Conservation (phyloP, 257 asterid genomes). For the Solanum okadae region DNA sequence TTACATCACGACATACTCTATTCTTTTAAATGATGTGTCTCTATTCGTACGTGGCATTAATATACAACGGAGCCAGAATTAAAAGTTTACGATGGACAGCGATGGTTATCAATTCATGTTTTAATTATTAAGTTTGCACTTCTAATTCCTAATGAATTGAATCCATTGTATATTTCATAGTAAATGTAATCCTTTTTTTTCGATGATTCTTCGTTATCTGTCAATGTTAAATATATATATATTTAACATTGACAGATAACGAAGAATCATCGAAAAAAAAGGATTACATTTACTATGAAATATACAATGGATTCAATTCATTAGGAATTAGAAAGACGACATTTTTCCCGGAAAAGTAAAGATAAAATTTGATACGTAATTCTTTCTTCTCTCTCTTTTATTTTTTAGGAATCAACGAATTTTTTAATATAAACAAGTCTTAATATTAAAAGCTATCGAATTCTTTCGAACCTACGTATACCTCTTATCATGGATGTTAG, state of each 20-base stretch:
- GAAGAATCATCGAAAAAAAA: background rate
- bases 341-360: background rate
- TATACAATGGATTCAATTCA: background rate
- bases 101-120: too few relatives aligned
- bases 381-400: too few relatives aligned
- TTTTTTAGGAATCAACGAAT: too few relatives aligned
- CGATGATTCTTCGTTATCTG: too few relatives aligned
- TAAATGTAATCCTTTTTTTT: too few relatives aligned
- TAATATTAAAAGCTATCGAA: background rate
- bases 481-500: background rate
- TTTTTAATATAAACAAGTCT: background rate
- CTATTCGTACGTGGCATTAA: background rate
- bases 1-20: background rate
- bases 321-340: background rate
- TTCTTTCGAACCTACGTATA: background rate
- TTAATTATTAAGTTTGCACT: background rate
- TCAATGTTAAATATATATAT: too few relatives aligned
- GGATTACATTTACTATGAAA: too few relatives aligned
- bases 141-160: too few relatives aligned
- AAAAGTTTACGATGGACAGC: background rate
- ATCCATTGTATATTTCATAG: too few relatives aligned
- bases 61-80: background rate
- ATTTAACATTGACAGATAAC: background rate
- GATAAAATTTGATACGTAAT: background rate
- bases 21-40: background rate